Conservation (phyloP, 1,284 basidiomycete genomes). For the Omphalotus olearius region DNA sequence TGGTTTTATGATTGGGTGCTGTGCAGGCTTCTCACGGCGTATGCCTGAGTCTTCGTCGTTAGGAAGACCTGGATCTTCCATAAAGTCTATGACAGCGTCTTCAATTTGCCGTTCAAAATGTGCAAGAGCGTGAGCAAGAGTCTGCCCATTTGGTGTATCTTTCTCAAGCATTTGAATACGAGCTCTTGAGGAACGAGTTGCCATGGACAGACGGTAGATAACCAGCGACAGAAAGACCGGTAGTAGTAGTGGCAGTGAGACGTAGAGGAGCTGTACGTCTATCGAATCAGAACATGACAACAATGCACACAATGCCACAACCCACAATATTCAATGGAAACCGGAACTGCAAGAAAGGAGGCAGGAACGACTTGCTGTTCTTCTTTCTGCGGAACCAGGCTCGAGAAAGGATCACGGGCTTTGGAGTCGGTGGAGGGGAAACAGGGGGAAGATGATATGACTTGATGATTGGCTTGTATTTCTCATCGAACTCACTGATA, state of each 20-base stretch:
- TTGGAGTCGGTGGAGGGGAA: conserved; percentile 33
- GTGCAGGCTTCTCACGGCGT: conserved; percentile 18
- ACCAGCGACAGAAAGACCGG: conserved; percentile 53
- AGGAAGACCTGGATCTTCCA: conserved; percentile 23
- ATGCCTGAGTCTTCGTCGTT: conserved; percentile 7
- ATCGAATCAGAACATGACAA: background rate
- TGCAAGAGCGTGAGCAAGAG: conserved; percentile 49
- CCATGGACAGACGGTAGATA: conserved; percentile 47
- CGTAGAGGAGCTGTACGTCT: conserved; percentile 42
- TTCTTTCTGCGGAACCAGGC: conserved; percentile 42
- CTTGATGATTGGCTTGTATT: conserved; percentile 53
- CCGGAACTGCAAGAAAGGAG: conserved; percentile 56
- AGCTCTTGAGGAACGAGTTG: conserved; percentile 49
- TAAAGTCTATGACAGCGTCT: conserved; percentile 43
- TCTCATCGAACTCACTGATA: conserved; percentile 49
- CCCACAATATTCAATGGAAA: conserved; percentile 77
- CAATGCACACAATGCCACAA: conserved; percentile 9
- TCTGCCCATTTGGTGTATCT: conserved; percentile 35
- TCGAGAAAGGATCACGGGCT: conserved; percentile 35
- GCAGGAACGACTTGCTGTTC: conserved; percentile 36
- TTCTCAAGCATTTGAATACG: conserved; percentile 61
- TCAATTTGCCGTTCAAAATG: conserved; percentile 58
- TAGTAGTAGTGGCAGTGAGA: conserved; percentile 58
- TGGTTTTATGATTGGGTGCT: conserved; percentile 48
- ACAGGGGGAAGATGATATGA: conserved; percentile 38